Conservation (phyloP, 805 yeast genomes). For the Jamesozyma piceae region DNA sequence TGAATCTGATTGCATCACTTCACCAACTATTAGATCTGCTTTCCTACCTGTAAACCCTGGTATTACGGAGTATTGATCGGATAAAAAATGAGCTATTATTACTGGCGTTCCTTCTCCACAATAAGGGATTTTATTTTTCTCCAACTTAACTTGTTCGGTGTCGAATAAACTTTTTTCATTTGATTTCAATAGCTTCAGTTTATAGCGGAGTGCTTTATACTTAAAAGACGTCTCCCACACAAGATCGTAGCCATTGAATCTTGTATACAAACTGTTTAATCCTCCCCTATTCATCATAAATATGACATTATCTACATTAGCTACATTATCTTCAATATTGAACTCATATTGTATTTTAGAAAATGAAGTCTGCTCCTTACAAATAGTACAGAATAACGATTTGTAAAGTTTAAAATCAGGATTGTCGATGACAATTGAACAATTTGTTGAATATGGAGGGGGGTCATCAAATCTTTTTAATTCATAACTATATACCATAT, state of each 20-base stretch:
- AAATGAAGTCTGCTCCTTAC: neutral
- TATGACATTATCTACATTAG: too few species aligned
- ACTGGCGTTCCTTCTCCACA: neutral
- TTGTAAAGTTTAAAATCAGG: neutral
- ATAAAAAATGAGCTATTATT: neutral
- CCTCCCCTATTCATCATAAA: neutral
- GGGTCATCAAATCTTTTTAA: neutral
- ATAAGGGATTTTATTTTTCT: neutral
- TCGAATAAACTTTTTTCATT: neutral
- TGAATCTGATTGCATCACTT: neutral
- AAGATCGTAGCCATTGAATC: neutral
- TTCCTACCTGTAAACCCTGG: neutral
- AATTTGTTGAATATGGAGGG: neutral
- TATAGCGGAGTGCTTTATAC: neutral
- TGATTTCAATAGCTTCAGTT: neutral
- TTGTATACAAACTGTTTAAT: neutral
- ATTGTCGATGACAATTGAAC: neutral
- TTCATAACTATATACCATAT: neutral
- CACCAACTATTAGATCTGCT: neutral
- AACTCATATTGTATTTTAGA: neutral
- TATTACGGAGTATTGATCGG: neutral
- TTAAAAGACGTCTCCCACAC: neutral
- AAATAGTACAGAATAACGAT: neutral
- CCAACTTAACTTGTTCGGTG: neutral
- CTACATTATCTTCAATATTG: neutral